Percentiles rank a stretch among this genome's conserved stretches.
Evolutionary conservation across 2,329 filamentous ascomycete species (phyloP).

Genomic region (Calycina marina): DNA sequence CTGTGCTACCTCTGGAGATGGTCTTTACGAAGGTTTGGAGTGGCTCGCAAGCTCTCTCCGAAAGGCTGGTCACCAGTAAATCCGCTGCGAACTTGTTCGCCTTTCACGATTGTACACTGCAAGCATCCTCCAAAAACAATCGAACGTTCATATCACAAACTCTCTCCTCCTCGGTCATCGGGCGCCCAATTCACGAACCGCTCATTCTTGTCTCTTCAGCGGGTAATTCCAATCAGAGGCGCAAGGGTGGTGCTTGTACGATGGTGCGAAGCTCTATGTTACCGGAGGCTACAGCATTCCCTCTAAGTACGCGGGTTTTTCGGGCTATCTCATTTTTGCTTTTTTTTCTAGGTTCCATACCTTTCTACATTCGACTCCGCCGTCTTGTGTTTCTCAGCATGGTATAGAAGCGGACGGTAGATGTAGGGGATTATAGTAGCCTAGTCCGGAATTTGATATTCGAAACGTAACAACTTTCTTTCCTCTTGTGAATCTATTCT

Average conservation of each 20-base stretch:
- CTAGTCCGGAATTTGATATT: conserved; percentile 24
- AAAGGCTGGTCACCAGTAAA: conserved; percentile 56
- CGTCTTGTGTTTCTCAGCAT: conserved; percentile 22
- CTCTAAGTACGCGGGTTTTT: conserved; percentile 13
- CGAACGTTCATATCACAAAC: conserved; percentile 20
- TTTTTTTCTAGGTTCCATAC: conserved; percentile 15
- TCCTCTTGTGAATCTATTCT: no score
- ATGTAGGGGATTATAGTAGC: conserved; percentile 23
- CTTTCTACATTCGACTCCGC: conserved; percentile 21
- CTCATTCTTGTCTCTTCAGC: conserved; percentile 22
- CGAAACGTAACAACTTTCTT: no score
- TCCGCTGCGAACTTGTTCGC: conserved; percentile 4
- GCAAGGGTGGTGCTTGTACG: conserved; percentile 24
- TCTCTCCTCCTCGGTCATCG: conserved; percentile 19
- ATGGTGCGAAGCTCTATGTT: conserved; percentile 20
- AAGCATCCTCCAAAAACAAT: conserved; percentile 17
- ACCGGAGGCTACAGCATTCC: conserved; percentile 18
- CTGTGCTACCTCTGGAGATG: conserved; percentile 96
- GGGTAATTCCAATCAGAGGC: conserved; percentile 22
- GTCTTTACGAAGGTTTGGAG: conserved; percentile 98
- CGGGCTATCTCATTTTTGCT: conserved; percentile 14
- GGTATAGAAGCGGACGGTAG: conserved; percentile 24
- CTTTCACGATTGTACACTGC: conserved; percentile 16
- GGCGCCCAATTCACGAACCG: conserved; percentile 18
- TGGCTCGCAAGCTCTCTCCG: conserved; percentile 75